Conservation (phyloP, 192 early-diverging fungal species). For the Coemansia sp. region DNA sequence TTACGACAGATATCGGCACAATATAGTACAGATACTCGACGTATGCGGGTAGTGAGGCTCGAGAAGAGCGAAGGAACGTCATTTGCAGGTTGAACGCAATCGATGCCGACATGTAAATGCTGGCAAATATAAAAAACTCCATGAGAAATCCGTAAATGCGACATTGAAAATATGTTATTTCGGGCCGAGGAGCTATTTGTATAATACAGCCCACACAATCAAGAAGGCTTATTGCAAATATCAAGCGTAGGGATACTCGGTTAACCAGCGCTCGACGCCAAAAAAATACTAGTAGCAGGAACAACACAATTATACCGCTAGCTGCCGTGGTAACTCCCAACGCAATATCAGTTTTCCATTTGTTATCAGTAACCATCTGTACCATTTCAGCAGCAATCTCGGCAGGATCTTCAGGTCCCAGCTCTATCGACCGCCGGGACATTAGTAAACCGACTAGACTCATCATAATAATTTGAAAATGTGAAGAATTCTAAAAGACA, state of each 20-base stretch:
- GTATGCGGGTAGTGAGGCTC: conserved; percentile 20
- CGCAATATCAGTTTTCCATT: conserved; percentile 5
- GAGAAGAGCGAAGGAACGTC: conserved; percentile 23
- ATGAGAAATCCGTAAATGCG: conserved; percentile 14
- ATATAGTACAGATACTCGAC: conserved; percentile 37
- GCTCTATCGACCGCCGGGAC: not conserved
- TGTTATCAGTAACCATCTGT: not conserved
- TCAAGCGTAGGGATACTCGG: conserved; percentile 34
- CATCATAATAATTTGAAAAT: not conserved
- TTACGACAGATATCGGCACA: conserved; percentile 12
- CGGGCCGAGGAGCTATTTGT: not conserved
- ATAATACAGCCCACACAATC: conserved; percentile 29
- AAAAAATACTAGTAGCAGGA: conserved; percentile 20
- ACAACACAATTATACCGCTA: conserved; percentile 21
- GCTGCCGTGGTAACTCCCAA: conserved; percentile 1
- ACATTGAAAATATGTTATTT: not conserved
- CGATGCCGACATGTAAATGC: conserved; percentile 37
- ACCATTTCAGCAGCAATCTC: not conserved
- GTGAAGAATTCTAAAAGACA: not conserved
- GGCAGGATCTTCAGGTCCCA: conserved; percentile 12
- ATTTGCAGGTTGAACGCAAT: conserved; percentile 46
- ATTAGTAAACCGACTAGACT: not conserved
- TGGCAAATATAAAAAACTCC: conserved; percentile 13
- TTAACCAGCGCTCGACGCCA: conserved; percentile 35
- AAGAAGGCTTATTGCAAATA: conserved; percentile 22